A percentile compares a stretch with the other conserved stretches of the same genome.
These are phyloP conservation scores for Neopestalotiopsis sp. DNA, from an alignment of 2,329 filamentous ascomycete genomes.

Conservation along the genomic window DNA sequence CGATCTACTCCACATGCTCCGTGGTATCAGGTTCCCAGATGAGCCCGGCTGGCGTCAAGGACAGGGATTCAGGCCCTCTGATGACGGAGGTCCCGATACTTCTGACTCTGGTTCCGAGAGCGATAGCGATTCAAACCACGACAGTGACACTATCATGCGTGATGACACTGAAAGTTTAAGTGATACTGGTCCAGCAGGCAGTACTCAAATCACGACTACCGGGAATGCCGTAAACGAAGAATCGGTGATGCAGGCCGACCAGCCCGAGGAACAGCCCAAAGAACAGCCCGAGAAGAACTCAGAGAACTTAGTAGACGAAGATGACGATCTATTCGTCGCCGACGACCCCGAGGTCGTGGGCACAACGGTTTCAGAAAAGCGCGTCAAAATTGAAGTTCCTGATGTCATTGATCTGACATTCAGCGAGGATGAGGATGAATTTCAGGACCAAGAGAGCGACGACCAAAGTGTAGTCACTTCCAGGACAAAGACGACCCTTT, in stretches of 20 bases:
- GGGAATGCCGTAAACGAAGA: not conserved
- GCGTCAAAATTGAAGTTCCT: too few species aligned
- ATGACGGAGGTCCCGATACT: not conserved
- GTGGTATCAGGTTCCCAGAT: not conserved
- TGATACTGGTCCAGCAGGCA: not conserved
- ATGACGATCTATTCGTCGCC: not conserved
- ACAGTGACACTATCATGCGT: not conserved
- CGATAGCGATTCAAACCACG: too few species aligned
- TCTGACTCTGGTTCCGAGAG: not conserved
- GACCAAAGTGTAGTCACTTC: too few species aligned
- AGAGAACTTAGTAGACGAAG: not conserved
- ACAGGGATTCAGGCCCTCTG: not conserved
- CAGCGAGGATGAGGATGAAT: too few species aligned
- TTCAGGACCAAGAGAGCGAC: too few species aligned
- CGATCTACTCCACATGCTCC: too few species aligned
- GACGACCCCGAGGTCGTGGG: not conserved
- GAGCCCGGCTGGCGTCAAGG: not conserved
- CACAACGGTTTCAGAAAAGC: not conserved
- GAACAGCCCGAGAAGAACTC: not conserved
- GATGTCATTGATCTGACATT: not conserved
- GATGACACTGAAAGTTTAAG: not conserved
- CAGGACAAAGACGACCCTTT: too few species aligned
- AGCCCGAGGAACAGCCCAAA: not conserved
- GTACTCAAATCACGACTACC: not conserved
- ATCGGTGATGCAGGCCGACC: not conserved